Conservation (phyloP, 345 rosid genomes). For the Cardamine occulta region DNA sequence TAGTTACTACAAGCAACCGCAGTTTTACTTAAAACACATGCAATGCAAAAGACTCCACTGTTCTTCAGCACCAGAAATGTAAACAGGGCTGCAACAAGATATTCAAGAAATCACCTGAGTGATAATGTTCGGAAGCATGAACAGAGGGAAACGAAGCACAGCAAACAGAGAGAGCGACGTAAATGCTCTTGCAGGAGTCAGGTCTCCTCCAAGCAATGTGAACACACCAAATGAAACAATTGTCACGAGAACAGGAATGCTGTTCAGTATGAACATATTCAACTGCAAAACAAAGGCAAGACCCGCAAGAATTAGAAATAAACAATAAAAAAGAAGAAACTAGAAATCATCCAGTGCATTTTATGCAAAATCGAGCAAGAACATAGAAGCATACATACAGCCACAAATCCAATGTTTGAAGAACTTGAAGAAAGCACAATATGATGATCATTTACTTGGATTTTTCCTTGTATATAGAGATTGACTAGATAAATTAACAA, state of each 20-base stretch:
- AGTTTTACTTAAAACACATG: slow-evolving; percentile 20
- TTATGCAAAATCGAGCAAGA: background rate
- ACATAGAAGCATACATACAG: background rate
- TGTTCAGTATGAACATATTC: slow-evolving; percentile 81
- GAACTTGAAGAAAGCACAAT: slow-evolving; percentile 16
- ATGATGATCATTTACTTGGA: slow-evolving; percentile 12
- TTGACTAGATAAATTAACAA: background rate
- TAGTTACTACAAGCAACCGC: slow-evolving; percentile 13
- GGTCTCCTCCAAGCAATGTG: slow-evolving; percentile 96
- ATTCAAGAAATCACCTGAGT: slow-evolving; percentile 70
- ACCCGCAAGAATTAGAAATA: slow-evolving; percentile 43
- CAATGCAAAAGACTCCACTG: slow-evolving; percentile 4
- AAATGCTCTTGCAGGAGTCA: slow-evolving; percentile 98
- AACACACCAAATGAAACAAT: slow-evolving; percentile 90
- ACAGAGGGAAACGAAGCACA: slow-evolving; percentile 94
- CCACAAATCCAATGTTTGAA: slow-evolving; percentile 4
- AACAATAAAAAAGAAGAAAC: slow-evolving; percentile 12
- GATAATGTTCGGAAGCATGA: slow-evolving; percentile 91
- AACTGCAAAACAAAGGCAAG: slow-evolving; percentile 56
- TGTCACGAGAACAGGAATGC: slow-evolving; percentile 94
- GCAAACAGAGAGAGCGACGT: slow-evolving; percentile 96
- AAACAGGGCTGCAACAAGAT: slow-evolving; percentile 2
- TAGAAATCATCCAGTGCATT: background rate
- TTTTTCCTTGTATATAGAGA: background rate
- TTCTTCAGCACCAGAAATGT: background rate